Percentiles rank a stretch among this genome's conserved stretches.
phyloP scores from a whole-genome alignment of 1,139 yeast genomes.

The Kluyveromyces sp. region DNA sequence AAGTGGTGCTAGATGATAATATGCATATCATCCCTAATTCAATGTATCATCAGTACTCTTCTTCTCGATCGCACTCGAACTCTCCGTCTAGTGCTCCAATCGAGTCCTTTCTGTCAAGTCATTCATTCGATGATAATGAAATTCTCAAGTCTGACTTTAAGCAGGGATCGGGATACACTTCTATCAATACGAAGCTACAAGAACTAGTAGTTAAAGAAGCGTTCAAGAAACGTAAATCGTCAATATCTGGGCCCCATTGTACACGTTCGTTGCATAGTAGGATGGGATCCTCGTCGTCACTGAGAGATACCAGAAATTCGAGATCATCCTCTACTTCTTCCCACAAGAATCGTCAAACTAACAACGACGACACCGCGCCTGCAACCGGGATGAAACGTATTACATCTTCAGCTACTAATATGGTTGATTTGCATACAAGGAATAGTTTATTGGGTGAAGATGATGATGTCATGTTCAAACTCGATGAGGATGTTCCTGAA shows the following conservation, averaged over 20 bases:
- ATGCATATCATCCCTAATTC: slow-evolving; percentile 82
- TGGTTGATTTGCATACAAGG: neutral
- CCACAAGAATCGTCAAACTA: slow-evolving; percentile 9
- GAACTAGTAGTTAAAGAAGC: slow-evolving; percentile 65
- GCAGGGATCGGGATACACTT: slow-evolving; percentile 50
- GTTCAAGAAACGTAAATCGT: slow-evolving; percentile 30
- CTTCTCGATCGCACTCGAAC: slow-evolving; percentile 10
- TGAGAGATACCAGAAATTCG: slow-evolving; percentile 10
- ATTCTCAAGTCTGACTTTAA: slow-evolving; percentile 6
- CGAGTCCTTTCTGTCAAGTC: slow-evolving; percentile 22
- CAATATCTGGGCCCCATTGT: slow-evolving; percentile 5
- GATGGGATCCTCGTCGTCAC: slow-evolving; percentile 23
- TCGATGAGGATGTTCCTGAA: slow-evolving; percentile 19
- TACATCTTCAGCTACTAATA: slow-evolving; percentile 4
- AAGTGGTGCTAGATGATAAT: slow-evolving; percentile 82
- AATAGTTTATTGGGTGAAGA: slow-evolving; percentile 5
- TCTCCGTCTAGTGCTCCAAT: slow-evolving; percentile 46
- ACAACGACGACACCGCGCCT: neutral
- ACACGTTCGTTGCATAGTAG: slow-evolving; percentile 15
- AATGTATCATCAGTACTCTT: slow-evolving; percentile 55
- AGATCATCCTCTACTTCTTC: slow-evolving; percentile 19
- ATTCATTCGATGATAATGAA: slow-evolving; percentile 10
- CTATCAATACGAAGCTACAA: slow-evolving; percentile 55
- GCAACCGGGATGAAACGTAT: slow-evolving; percentile 3
- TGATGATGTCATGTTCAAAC: slow-evolving; percentile 22